Evolutionary conservation across 2,329 filamentous ascomycete species (phyloP).

Genomic region (Fusarium sp.): DNA sequence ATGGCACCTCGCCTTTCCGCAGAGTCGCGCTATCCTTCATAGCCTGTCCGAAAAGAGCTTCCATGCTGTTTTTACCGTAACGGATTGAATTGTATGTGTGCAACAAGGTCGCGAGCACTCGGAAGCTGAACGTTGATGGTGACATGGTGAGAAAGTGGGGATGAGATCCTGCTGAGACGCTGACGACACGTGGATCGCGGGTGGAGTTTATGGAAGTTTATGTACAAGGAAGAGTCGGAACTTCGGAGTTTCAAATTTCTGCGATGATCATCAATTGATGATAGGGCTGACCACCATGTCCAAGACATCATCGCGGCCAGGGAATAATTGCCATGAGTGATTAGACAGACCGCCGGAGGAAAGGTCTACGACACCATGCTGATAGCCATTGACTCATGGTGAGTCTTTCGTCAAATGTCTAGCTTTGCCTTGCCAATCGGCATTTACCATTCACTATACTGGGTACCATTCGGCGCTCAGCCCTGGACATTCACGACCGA

Average conservation of each 20-base stretch:
- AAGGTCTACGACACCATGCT: neutral
- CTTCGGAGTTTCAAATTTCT: neutral
- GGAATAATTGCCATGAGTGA: neutral
- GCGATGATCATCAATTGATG: neutral
- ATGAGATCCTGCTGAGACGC: neutral
- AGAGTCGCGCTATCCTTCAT: slow-evolving; percentile 26
- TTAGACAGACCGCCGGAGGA: neutral
- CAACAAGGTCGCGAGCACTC: slow-evolving; percentile 14
- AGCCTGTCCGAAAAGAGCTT: slow-evolving; percentile 21
- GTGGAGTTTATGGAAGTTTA: neutral
- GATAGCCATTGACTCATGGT: neutral
- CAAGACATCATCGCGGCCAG: no score
- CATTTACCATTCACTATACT: neutral
- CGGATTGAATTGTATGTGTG: slow-evolving; percentile 21
- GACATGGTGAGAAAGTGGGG: slow-evolving; percentile 8
- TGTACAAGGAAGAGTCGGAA: neutral
- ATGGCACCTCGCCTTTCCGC: slow-evolving; percentile 20
- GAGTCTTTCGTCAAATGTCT: neutral
- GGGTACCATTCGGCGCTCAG: neutral
- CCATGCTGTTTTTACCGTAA: slow-evolving; percentile 22
- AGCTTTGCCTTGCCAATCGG: neutral
- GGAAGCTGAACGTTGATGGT: slow-evolving; percentile 11
- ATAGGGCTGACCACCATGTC: neutral
- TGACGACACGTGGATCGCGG: neutral
- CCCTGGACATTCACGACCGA: neutral